Base-by-base conservation (phyloP, 345 rosid species). In the Salix arbutifolia region DNA sequence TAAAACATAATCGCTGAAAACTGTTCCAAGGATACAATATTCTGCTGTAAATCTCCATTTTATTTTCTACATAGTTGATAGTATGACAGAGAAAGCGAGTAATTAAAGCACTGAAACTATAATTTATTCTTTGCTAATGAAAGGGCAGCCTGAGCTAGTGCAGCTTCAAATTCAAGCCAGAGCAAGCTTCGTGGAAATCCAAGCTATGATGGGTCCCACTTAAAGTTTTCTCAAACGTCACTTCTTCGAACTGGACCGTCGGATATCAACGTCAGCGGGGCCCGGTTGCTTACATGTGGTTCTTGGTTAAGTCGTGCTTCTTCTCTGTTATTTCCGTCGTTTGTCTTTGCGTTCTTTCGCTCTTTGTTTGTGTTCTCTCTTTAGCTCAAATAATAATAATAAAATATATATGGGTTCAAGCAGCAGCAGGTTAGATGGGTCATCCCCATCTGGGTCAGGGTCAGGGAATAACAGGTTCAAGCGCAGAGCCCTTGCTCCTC, bases 391-490 rank as follows among this genome's bases (percentile, higher is more conserved):
- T 28, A 23, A n/a, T 35, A 21, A 10, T 40, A 69, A 46, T 12
- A 25, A 31, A 52, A 17, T 7, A 66, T 19, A 33, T 19, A 76
- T 77, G 80, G 74, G 74, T 66, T 77, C 80, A 13, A 65, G 71
- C 65, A 65, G 1, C 65, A 77, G 80, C 71, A 77, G 76, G 52
- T 44, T 46, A 31, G 33, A 37, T 4, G 52, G 50, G 65, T 37
- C 35, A n/a, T n/a, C 42, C 16, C 31, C 77, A 4, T 31, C 62
- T 23, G 35, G 18, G 67, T 26, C 64, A 2, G 23, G 62, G 26
- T 33, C 35, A 33, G 35, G 35, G 35, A 23, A 23, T 25, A 18
- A 23, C 28, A 62, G 46, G 7, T 53, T 46, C 65, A 65, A 18
- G 53, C 72, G 71, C n/a, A 52, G 46, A 30, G 38, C 67, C 58